phyloP scores from a whole-genome alignment of 164 flowering plant genomes.

The Houttuynia cordata region DNA sequence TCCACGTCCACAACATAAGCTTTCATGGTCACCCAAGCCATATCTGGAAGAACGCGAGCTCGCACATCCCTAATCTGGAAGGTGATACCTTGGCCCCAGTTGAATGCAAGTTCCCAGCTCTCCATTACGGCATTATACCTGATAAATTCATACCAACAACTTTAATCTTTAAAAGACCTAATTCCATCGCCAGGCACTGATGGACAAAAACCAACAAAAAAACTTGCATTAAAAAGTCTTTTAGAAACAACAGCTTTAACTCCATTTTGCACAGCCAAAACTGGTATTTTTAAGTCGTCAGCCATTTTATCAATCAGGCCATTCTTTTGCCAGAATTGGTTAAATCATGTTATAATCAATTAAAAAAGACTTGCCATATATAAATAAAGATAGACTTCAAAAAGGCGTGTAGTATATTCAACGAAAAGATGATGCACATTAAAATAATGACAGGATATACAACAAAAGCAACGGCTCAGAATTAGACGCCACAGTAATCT shows the following conservation, averaged over 20 bases:
- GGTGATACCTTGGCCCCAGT: constrained; percentile 53
- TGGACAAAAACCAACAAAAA: too few species aligned
- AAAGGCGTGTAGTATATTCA: too few species aligned
- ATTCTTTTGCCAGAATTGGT: too few species aligned
- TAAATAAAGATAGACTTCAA: background rate
- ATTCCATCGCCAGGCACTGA: too few species aligned
- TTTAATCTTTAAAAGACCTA: background rate
- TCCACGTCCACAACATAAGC: constrained; percentile 41
- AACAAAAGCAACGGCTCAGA: background rate
- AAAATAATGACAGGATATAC: background rate
- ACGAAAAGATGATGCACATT: background rate
- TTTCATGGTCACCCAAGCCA: constrained; percentile 98
- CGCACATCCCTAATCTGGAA: constrained; percentile 72
- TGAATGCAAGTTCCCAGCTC: constrained; percentile 67
- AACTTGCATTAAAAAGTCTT: too few species aligned
- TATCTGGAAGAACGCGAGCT: constrained; percentile 57
- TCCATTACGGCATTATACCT: constrained; percentile 72
- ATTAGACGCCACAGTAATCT: background rate
- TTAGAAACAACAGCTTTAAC: too few species aligned
- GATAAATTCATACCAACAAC: constrained; percentile 1
- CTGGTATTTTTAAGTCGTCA: too few species aligned
- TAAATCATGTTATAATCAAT: too few species aligned
- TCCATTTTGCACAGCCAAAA: too few species aligned
- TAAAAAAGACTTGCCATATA: too few species aligned
- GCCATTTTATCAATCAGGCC: too few species aligned